Evolutionary conservation across 2,329 filamentous ascomycete genomes (phyloP).

Genomic region (Aspergillus intermedius): DNA sequence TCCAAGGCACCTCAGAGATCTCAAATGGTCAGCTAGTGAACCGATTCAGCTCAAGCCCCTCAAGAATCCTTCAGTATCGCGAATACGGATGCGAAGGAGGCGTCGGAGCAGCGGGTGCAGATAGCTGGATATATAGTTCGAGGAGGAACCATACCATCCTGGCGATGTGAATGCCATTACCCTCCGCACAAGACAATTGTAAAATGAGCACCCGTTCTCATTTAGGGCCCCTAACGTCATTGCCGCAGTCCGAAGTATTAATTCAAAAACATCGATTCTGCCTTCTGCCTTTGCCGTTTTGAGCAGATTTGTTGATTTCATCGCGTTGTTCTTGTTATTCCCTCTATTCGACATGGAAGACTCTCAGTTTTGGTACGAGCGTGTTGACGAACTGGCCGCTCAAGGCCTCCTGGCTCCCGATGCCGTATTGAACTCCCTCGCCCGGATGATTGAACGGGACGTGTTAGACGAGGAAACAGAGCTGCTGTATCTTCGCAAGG

Average conservation of each 20-base stretch:
- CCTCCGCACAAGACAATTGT: too few relatives aligned
- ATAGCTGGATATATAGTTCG: too few relatives aligned
- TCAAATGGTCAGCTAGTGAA: too few relatives aligned
- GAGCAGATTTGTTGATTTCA: not conserved
- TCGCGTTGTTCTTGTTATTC: not conserved
- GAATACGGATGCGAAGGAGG: too few relatives aligned
- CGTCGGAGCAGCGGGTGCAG: too few relatives aligned
- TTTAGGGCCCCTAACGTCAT: not conserved
- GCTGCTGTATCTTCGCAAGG: not conserved
- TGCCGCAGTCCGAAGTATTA: not conserved
- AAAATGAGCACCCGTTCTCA: not conserved
- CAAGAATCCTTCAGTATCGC: too few relatives aligned
- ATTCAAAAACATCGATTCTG: not conserved
- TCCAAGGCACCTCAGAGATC: too few relatives aligned
- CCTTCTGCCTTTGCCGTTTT: not conserved
- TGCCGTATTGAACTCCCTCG: not conserved
- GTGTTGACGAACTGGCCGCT: not conserved
- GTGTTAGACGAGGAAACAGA: not conserved
- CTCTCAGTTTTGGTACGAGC: not conserved
- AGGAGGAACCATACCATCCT: too few relatives aligned
- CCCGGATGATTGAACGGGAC: not conserved
- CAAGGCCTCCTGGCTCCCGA: not conserved
- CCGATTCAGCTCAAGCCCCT: too few relatives aligned
- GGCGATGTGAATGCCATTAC: too few relatives aligned
- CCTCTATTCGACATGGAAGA: not conserved